Conservation (phyloP, 306 rosid species). For the Quercus aquifolioides region DNA sequence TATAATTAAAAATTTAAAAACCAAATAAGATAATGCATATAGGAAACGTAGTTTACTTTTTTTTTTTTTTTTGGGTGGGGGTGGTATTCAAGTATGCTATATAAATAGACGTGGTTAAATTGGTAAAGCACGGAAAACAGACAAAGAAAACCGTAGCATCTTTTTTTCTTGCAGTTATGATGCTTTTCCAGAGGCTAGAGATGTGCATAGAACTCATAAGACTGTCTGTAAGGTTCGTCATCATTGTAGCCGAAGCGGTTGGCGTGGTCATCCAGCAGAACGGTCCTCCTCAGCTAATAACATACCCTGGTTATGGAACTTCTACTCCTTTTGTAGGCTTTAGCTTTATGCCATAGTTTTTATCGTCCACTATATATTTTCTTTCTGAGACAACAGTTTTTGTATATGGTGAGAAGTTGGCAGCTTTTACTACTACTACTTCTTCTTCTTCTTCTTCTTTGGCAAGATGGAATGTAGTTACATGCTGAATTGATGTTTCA, state of each 20-base stretch:
- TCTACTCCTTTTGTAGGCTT: constrained; percentile 59
- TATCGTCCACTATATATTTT: neutral
- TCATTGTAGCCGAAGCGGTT: constrained; percentile 67
- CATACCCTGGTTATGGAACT: constrained; percentile 20
- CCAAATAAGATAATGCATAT: no score
- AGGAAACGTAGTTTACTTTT: no score
- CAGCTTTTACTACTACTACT: neutral
- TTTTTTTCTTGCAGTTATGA: constrained; percentile 24
- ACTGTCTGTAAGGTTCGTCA: constrained; percentile 65
- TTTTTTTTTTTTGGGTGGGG: no score
- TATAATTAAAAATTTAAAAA: no score
- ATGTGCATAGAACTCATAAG: constrained; percentile 52
- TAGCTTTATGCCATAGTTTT: constrained; percentile 44
- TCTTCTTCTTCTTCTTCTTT: neutral
- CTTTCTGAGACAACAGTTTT: neutral
- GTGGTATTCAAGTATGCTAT: neutral
- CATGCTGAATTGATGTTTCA: neutral
- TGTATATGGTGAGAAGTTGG: neutral
- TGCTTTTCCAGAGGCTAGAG: constrained; percentile 53
- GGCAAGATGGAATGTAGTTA: neutral
- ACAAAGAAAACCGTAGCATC: neutral
- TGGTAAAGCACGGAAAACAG: neutral
- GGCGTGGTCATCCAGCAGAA: constrained; percentile 44
- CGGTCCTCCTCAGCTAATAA: neutral
- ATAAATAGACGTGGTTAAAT: neutral